phyloP scores from a whole-genome alignment of 23 red algal genomes.

The Gracilaria gracilis region DNA sequence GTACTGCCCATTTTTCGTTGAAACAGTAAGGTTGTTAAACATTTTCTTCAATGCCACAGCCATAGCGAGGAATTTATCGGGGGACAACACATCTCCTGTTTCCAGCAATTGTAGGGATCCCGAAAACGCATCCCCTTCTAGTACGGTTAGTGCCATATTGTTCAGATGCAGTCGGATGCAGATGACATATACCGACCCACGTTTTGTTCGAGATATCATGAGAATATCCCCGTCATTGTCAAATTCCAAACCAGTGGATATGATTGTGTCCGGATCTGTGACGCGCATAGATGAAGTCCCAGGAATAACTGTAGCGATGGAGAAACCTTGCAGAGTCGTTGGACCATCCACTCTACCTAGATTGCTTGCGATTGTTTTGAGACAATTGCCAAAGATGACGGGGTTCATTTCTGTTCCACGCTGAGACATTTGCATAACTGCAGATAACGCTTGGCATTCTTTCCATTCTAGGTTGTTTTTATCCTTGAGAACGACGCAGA shows the following conservation, averaged over 20 bases:
- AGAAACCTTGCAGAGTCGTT: neutral
- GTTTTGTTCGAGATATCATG: neutral
- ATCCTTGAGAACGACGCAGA: conserved; percentile 46
- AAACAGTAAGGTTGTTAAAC: neutral
- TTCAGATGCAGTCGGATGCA: neutral
- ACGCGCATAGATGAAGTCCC: neutral
- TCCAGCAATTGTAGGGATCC: conserved; percentile 28
- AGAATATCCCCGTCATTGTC: conserved; percentile 37
- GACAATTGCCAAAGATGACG: neutral
- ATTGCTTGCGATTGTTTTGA: neutral
- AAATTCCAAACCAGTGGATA: neutral
- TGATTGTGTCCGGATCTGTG: neutral
- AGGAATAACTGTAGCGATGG: conserved; percentile 18
- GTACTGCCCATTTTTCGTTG: neutral
- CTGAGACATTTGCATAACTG: conserved; percentile 3
- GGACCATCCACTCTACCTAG: conserved; percentile 33
- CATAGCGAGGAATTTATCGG: neutral
- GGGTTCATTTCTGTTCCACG: conserved; percentile 22
- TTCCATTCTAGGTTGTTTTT: conserved; percentile 23
- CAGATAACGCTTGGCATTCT: conserved; percentile 36
- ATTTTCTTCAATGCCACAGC: neutral
- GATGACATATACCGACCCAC: neutral
- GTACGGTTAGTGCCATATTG: neutral
- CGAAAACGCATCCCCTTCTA: conserved; percentile 37
- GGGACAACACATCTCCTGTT: conserved; percentile 22